phyloP scores from a whole-genome alignment of 495 filamentous ascomycete species.

The Friedmanniomyces endolithicus region DNA sequence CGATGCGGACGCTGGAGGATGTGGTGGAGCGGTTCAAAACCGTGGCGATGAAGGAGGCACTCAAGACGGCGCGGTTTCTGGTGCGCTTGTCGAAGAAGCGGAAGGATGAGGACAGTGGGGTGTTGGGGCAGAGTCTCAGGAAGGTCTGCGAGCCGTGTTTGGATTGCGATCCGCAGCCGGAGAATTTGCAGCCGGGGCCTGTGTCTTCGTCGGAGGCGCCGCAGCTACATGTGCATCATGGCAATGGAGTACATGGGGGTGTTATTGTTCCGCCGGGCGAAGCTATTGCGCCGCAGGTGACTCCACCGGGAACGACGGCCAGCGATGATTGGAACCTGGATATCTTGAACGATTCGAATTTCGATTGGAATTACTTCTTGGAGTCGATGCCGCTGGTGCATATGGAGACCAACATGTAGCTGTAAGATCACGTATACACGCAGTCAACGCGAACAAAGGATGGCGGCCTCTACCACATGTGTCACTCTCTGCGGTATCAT shows the following conservation, averaged over 20 bases:
- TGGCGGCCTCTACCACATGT: too few species aligned
- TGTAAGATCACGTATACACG: too few species aligned
- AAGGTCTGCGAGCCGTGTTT: conserved; percentile 1
- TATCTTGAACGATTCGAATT: conserved; percentile 13
- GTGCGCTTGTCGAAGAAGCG: conserved; percentile 15
- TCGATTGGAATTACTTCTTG: conserved; percentile 21
- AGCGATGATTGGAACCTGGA: conserved; percentile 19
- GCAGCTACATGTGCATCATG: background rate
- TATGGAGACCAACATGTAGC: background rate
- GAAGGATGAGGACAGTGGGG: conserved; percentile 15
- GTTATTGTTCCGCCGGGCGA: background rate
- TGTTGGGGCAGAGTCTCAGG: conserved; percentile 13
- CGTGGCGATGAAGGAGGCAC: conserved; percentile 36
- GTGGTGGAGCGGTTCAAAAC: conserved; percentile 35
- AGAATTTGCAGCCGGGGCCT: conserved; percentile 3
- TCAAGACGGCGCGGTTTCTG: conserved; percentile 31
- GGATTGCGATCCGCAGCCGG: conserved; percentile 9
- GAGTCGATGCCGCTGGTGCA: conserved; percentile 2
- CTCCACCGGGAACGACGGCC: conserved; percentile 4
- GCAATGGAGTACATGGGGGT: background rate
- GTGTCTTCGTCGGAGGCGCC: background rate
- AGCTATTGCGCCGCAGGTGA: background rate
- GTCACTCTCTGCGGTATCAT: too few species aligned
- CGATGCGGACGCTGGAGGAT: conserved; percentile 36
- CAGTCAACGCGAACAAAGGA: too few species aligned